Conservation (phyloP, 495 filamentous ascomycete species). For the Elaphomyces granulatus region DNA sequence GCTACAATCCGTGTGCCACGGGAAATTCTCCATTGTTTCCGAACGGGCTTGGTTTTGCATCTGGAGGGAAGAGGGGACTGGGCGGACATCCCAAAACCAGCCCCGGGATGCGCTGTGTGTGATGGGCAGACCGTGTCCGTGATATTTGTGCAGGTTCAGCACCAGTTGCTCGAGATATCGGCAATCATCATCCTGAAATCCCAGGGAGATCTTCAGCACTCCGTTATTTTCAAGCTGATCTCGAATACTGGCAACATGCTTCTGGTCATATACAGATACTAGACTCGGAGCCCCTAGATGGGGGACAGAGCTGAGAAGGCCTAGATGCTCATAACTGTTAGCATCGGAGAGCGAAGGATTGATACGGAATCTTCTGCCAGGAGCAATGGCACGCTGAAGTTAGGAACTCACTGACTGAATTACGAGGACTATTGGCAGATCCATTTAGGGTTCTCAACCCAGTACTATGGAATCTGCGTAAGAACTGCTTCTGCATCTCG, state of each 20-base stretch:
- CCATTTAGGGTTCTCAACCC: no score
- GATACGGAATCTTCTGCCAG: no score
- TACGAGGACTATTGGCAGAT: no score
- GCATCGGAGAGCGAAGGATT: no score
- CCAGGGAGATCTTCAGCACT: slow-evolving; percentile 15
- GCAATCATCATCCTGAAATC: slow-evolving; percentile 15
- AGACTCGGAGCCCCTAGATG: neutral
- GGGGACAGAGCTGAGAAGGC: no score
- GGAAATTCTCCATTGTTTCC: slow-evolving; percentile 21
- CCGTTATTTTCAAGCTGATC: slow-evolving; percentile 3
- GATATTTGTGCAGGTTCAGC: slow-evolving; percentile 13
- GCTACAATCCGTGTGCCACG: slow-evolving; percentile 33
- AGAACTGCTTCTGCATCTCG: no score
- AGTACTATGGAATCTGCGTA: no score
- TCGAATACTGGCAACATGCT: neutral
- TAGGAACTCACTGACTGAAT: no score
- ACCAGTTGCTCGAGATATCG: slow-evolving; percentile 19
- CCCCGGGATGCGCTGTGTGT: slow-evolving; percentile 21
- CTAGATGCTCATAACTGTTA: no score
- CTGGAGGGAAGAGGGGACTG: no score
- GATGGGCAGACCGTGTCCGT: slow-evolving; percentile 19
- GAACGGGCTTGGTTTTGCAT: slow-evolving; percentile 21
- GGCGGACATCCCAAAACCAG: slow-evolving; percentile 26
- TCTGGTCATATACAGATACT: neutral
- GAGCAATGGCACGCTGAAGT: no score